Evolutionary conservation across 768 basidiomycete genomes (phyloP).

Genomic region (Thelephora ganbajun): DNA sequence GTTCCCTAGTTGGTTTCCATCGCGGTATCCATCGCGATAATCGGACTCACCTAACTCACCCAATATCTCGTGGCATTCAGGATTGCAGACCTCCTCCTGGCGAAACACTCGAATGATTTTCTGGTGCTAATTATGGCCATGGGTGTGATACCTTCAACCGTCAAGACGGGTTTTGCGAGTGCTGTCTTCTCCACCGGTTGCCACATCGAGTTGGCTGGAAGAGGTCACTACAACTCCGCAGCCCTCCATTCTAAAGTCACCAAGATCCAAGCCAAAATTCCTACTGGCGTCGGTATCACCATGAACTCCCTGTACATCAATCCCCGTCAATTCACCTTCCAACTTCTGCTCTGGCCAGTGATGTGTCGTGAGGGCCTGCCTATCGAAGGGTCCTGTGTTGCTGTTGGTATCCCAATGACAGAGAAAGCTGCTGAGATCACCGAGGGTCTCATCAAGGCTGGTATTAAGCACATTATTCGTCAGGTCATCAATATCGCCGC

Average conservation of each 20-base stretch:
- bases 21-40: conserved; percentile 88
- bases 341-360: conserved; percentile 95
- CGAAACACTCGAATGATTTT: conserved; percentile 59
- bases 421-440: conserved; percentile 98
- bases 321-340: conserved; percentile 93
- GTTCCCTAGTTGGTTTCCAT: conserved; percentile 82
- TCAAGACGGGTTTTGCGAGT: conserved; percentile 88
- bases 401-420: conserved; percentile 90
- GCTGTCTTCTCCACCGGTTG: conserved; percentile 88
- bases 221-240: conserved; percentile 88
- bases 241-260: conserved; percentile 83
- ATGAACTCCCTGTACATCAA: conserved; percentile 97
- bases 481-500: conserved; percentile 95
- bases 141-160: conserved; percentile 97
- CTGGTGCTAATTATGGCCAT: conserved; percentile 94
- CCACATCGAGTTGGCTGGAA: conserved; percentile 94
- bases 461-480: conserved; percentile 93
- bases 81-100: conserved; percentile 63
- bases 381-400: conserved; percentile 97
- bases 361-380: conserved; percentile 92
- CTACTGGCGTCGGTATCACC: conserved; percentile 83
- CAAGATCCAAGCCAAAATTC: conserved; percentile 80
- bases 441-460: conserved; percentile 59
- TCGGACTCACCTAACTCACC: conserved; percentile 89
- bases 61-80: conserved; percentile 81